Percentiles rank a stretch among this genome's conserved stretches.
These are phyloP conservation scores for Claviceps purpurea DNA, from an alignment of 2,329 filamentous ascomycete genomes.

Conservation along the genomic window DNA sequence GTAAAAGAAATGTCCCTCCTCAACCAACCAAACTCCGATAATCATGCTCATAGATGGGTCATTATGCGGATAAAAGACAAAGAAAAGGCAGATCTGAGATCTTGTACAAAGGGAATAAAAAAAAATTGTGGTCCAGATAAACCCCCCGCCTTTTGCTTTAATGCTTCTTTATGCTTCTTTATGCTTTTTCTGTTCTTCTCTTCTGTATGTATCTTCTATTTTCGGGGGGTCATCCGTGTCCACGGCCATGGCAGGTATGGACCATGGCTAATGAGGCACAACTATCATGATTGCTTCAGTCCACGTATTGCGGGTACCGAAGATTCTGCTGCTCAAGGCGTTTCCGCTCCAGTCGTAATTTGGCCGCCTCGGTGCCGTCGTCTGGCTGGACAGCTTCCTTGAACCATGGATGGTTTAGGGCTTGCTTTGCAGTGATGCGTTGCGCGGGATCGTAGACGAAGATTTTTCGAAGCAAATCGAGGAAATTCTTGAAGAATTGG, in stretches of 20 bases:
- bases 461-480: slow-evolving; percentile 46
- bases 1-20: neutral
- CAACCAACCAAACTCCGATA: slow-evolving; percentile 1
- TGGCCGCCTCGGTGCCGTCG: slow-evolving; percentile 46
- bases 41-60: slow-evolving; percentile 5
- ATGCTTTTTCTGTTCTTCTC: neutral
- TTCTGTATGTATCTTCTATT: neutral
- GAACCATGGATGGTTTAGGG: slow-evolving; percentile 48
- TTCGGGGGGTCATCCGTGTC: neutral
- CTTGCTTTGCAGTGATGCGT: slow-evolving; percentile 46
- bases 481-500: slow-evolving; percentile 39
- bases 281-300: neutral
- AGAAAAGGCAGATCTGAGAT: neutral
- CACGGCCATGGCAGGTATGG: neutral
- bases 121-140: neutral
- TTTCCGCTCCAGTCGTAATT: slow-evolving; percentile 26
- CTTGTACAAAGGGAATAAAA: neutral
- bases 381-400: slow-evolving; percentile 43
- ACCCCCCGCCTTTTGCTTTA: no score
- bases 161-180: neutral
- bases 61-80: slow-evolving; percentile 1
- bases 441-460: slow-evolving; percentile 47
- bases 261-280: neutral
- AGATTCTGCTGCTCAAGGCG: slow-evolving; percentile 4
- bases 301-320: slow-evolving; percentile 1